Conservation (phyloP, 106 monocot species). For the Posidonia australis region DNA sequence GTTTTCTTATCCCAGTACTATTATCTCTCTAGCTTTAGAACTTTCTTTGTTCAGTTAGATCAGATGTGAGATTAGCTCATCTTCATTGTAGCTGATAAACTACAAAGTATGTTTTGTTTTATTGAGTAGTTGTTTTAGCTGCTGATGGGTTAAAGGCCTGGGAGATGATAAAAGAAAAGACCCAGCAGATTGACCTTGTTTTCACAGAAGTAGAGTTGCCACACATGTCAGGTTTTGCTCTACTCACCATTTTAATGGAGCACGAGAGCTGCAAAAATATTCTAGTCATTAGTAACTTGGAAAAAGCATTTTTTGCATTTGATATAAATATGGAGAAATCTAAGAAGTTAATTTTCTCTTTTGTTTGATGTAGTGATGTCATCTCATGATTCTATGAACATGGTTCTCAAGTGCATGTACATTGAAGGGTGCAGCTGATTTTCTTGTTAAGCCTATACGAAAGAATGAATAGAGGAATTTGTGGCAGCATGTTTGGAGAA, state of each 20-base stretch:
- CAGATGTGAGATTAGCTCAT: not conserved
- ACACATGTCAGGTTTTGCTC: slow-evolving; percentile 51
- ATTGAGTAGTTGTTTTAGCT: slow-evolving; percentile 43
- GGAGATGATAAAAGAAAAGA: slow-evolving; percentile 58
- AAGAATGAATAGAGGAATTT: slow-evolving; percentile 86
- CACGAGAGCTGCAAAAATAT: slow-evolving; percentile 60
- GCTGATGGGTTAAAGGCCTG: slow-evolving; percentile 82
- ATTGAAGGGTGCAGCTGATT: slow-evolving; percentile 83
- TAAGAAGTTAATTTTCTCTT: not conserved
- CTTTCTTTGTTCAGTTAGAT: not conserved
- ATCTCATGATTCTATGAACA: slow-evolving; percentile 80
- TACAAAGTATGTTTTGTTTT: not conserved
- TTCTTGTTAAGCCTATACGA: slow-evolving; percentile 83
- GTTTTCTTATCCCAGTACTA: not conserved
- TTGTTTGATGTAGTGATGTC: slow-evolving; percentile 85
- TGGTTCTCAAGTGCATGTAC: slow-evolving; percentile 86
- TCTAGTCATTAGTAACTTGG: slow-evolving; percentile 76
- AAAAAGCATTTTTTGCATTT: not conserved
- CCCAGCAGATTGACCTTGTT: slow-evolving; percentile 55
- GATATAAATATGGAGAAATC: not conserved
- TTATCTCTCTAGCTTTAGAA: not conserved
- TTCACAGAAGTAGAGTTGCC: slow-evolving; percentile 85
- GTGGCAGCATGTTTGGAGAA: slow-evolving; percentile 99
- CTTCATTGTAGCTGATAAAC: not conserved
- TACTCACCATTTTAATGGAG: slow-evolving; percentile 73